Evolutionary conservation across 305 asterid genomes (phyloP), one percentile per base, ranked within the genome.

Genomic region (Ruellia speciosa): DNA sequence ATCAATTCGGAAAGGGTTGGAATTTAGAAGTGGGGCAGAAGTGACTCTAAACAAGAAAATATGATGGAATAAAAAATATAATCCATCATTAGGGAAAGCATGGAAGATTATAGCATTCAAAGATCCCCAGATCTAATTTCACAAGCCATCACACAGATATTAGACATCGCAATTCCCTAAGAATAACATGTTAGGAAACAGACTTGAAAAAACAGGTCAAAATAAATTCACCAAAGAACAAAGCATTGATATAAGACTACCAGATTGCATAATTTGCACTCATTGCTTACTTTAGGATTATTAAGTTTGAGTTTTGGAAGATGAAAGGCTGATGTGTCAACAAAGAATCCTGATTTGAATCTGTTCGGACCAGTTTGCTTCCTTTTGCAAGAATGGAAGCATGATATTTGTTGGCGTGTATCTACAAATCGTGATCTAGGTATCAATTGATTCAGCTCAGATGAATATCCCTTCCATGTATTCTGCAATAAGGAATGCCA

Each of bases 281-380:
- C 59, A 72, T 2, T 76, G 58, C 55, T 81, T 75, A 85, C 81
- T 69, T 63, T 57, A 68, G 74, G 60, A 70, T 63, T 73, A 50
- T 71, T 70, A 67, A 18, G 64, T 62, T 64, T 72, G 62, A 47
- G 66, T 64, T 70, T 77, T 53, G 72, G 59, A 65, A 77, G 63
- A 55, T 66, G 83, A 66, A 81, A 85, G 58, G 77, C 61, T 35
- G 95, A 85, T 78, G 77, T 87, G 70, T 83, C 95, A 20, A 62
- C 69, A 71, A 82, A 76, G 68, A 71, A 83, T 61, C 86, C 82
- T 43, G 87, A 73, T 60, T 79, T 66, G 66, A 75, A 78, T 68
- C 82, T 74, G 62, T 69, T 71, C 43, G 55, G 54, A 57, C 69
- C 74, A 64, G 62, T 67, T 52, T 69, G 70, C 76, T 72, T 87